Base-by-base conservation (phyloP, 257 asterid genomes). In the Anisodus acutangulus region DNA sequence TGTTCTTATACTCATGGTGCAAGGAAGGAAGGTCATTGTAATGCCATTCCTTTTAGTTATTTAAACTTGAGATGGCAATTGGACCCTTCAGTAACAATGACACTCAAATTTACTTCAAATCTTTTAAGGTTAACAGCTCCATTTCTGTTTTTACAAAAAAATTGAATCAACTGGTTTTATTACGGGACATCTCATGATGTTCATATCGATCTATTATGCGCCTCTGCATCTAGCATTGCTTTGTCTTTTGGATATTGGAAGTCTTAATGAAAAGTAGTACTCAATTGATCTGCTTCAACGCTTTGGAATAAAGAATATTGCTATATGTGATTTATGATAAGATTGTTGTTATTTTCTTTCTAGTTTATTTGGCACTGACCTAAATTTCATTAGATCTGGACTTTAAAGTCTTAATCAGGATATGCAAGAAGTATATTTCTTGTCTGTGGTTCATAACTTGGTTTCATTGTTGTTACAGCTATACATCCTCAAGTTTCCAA, bases 401-500 rank as follows among this genome's bases (percentile, higher is more conserved):
- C 31, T 8, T 19, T 19, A 62, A 22, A 9, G 39, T 62, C 12
- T 12, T 62, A 62, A 22, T 8, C 69, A 8, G 69, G 69, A 62
- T 19, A 62, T 22, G 39, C 69, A 11, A 19, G 69, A 9, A 72
- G 80, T 22, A 47, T n/a, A 47, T 49, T 72, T 72, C n/a, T 47
- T 47, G 43, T 13, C 6, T 72, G 80, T 72, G 59, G 80, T 72
- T 72, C 80, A 10, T 72, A 72, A 72, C 80, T 72, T 72, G 41
- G 80, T 11, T 19, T 74, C 43, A 31, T 49, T 11, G 41, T 76
- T 70, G 74, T 80, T 83, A 55, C 72, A 70, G 72, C 51, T 58
- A 57, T 85, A 87, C 59, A 90, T 12, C 62, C 19, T 74, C 43
- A 83, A 83, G 88, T 84, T 71, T 78, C 78, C 76, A 84, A 80